Evolutionary conservation across 2,329 filamentous ascomycete genomes (phyloP), one percentile per base, ranked within the genome.

Genomic region (Dothistroma pini): DNA sequence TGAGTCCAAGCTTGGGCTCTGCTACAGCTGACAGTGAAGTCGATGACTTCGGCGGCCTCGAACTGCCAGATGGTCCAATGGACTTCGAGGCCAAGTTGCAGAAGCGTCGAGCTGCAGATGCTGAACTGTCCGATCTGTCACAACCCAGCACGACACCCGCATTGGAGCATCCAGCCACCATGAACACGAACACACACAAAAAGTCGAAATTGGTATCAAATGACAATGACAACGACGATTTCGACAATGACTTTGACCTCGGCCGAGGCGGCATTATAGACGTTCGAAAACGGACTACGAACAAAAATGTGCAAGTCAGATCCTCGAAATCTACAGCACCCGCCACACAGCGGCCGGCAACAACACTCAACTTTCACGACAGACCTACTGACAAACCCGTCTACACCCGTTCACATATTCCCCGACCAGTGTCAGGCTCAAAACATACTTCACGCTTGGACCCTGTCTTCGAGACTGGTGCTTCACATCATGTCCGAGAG

Each of bases 1-100:
- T 97, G 74, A 97, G 93, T 72, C 93, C 95, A 14, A 97, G 93
- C 74, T 84, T 96, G 59, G 90, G 92, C 21, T 97, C 93, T 75
- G 95, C 90, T 65, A 87, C 96, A 68, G 96, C 92, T 1, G 95
- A 97, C 78, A 97, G 93, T 72, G 93, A 97, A 72, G 93, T 96
- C 68, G 93, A 97, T 75, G 89, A 90, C 7, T 84, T 97, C 62
- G 90, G 95, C 63, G 93, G 93, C n/a, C 82, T 99, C 14, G 81
- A 96, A 21, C 81, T 97, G 19, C 95, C 95, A 0, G 83, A 84
- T 57, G 93, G 92, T 0, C 91, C 91, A 21, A 81, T 99, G 56
- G 88, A 96, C 75, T 89, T 97, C 70, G 84, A 85, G 47, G 88
- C 91, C 66, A 87, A 91, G 56, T 79, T 97, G 48, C 87, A 89